A percentile compares a stretch with the other conserved stretches of the same genome.
These are phyloP conservation scores for Ceriops zippeliana DNA, from an alignment of 345 rosid genomes.

Conservation along the genomic window DNA sequence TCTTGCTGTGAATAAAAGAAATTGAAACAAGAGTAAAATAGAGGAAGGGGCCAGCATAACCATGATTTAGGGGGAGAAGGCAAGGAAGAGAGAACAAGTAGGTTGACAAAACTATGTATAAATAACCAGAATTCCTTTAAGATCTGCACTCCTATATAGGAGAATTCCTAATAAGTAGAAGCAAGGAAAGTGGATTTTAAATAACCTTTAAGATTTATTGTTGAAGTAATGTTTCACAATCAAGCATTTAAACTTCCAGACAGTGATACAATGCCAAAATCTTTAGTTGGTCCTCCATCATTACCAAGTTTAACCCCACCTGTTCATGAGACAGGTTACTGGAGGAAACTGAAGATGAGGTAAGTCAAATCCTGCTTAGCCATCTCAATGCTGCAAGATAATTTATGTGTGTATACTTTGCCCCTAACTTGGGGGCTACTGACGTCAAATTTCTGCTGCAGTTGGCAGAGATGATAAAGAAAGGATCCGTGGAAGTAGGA, in stretches of 20 bases:
- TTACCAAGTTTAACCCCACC: conserved; percentile 2
- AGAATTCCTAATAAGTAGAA: background rate
- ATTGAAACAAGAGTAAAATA: too few species aligned
- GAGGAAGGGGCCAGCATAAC: too few species aligned
- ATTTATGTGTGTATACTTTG: background rate
- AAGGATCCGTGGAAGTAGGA: conserved; percentile 66
- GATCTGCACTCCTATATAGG: background rate
- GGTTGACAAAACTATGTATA: background rate
- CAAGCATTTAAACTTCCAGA: too few species aligned
- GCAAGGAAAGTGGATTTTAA: background rate
- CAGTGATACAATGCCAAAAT: background rate
- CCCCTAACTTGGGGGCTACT: background rate
- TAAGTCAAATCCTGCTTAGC: conserved; percentile 22
- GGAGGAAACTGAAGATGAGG: conserved; percentile 95
- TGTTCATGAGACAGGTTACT: conserved; percentile 51
- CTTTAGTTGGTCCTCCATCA: background rate
- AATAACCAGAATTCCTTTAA: background rate
- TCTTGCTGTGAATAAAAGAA: too few species aligned
- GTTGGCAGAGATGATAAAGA: conserved; percentile 69
- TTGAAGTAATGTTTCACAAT: too few species aligned
- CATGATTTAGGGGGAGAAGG: too few species aligned
- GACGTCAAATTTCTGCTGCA: conserved; percentile 27
- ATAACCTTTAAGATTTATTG: background rate
- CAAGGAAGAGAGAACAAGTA: background rate
- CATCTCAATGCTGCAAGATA: conserved; percentile 11